Conservation (phyloP, 2,329 filamentous ascomycete genomes). For the Fusarium begoniae region DNA sequence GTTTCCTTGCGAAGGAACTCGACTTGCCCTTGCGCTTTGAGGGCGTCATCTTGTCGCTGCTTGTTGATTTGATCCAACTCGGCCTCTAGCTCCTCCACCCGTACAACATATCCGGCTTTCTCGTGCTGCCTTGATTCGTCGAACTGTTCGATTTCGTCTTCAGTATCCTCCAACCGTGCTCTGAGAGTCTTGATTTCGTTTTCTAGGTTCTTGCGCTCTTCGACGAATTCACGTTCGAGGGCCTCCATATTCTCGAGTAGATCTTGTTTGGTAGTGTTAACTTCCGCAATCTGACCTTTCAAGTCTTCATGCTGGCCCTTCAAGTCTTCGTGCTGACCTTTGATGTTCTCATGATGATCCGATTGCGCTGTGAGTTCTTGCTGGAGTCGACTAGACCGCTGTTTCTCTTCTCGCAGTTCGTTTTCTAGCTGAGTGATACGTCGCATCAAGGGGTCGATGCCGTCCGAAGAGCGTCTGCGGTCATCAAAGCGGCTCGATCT, state of each 20-base stretch:
- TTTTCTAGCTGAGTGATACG: conserved; percentile 74
- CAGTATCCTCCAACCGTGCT: conserved; percentile 82
- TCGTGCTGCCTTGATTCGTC: conserved; percentile 86
- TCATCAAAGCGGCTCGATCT: conserved; percentile 56
- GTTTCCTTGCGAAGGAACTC: conserved; percentile 70
- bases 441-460: conserved; percentile 56
- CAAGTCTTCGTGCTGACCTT: conserved; percentile 59
- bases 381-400: conserved; percentile 71
- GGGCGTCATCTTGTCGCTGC: conserved; percentile 64
- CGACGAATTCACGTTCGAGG: conserved; percentile 85
- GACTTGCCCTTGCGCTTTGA: conserved; percentile 69
- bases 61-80: conserved; percentile 74
- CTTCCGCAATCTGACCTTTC: conserved; percentile 80
- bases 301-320: conserved; percentile 66
- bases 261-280: conserved; percentile 91
- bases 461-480: conserved; percentile 58
- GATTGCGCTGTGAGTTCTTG: conserved; percentile 71
- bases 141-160: conserved; percentile 90
- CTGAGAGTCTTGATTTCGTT: conserved; percentile 81
- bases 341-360: conserved; percentile 68
- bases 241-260: conserved; percentile 95
- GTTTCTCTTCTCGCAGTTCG: conserved; percentile 78
- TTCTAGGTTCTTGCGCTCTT: conserved; percentile 85
- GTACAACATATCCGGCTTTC: conserved; percentile 74
- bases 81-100: conserved; percentile 71